phyloP scores from a whole-genome alignment of 208 protist genomes.

The Trypanosoma conorhini region DNA sequence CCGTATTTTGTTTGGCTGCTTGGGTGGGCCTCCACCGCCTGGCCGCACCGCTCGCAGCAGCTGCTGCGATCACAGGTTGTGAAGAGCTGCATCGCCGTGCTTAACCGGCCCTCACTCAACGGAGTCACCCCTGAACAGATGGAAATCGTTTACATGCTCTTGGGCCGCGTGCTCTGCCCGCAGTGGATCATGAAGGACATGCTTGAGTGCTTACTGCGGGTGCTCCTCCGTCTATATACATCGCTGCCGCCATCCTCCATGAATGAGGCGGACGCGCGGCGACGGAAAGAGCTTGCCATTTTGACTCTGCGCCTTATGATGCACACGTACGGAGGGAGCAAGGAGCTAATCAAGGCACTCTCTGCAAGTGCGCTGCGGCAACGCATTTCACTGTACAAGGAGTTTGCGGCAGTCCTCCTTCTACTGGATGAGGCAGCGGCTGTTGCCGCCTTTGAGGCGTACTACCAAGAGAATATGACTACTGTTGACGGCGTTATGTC shows the following conservation, averaged over 20 bases:
- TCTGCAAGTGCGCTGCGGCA: constrained; percentile 63
- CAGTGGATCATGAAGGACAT: constrained; percentile 75
- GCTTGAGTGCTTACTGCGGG: constrained; percentile 66
- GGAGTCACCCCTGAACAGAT: constrained; percentile 55
- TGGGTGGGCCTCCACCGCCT: constrained; percentile 41
- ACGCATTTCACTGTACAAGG: constrained; percentile 78
- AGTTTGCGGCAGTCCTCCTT: constrained; percentile 51
- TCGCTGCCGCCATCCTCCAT: constrained; percentile 62
- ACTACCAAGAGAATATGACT: constrained; percentile 47
- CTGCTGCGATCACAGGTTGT: constrained; percentile 76
- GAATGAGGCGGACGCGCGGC: constrained; percentile 43
- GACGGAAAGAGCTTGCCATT: constrained; percentile 50
- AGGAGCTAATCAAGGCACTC: constrained; percentile 75
- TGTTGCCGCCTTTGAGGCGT: constrained; percentile 54
- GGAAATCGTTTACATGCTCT: constrained; percentile 56
- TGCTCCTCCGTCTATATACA: constrained; percentile 69
- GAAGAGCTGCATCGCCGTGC: constrained; percentile 65
- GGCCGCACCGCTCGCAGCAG: constrained; percentile 53
- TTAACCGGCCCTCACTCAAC: constrained; percentile 64
- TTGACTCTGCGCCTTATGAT: constrained; percentile 65
- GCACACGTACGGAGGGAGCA: constrained; percentile 54
- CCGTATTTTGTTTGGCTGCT: constrained; percentile 69
- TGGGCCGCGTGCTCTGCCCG: constrained; percentile 43
- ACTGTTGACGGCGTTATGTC: constrained; percentile 70
- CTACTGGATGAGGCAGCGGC: constrained; percentile 34